Evolutionary conservation across 768 basidiomycete species (phyloP), one percentile per base, ranked within the genome.

Genomic region (Leucocoprinus birnbaumii): DNA sequence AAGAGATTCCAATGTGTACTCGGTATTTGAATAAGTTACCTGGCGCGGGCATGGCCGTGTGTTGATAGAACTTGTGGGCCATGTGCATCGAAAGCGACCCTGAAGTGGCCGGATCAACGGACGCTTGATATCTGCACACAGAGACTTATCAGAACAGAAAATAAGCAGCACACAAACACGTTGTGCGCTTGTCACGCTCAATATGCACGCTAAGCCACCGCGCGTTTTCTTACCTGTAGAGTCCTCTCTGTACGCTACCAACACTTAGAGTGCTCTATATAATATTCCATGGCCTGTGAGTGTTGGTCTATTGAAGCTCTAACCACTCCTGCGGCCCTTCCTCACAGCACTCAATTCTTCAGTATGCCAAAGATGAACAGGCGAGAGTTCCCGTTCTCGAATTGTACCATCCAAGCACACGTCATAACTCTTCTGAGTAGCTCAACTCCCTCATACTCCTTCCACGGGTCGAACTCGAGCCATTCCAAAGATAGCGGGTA

Each of bases 401-500:
- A 51, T 13, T 14, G 38, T 44, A 26, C 19, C 35, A 38, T 51
- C 43, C 45, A 38, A 46, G 38, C 22, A 26, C 37, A 57, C 14
- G 14, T 45, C 19, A 50, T 41, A n/a, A 55, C 47, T 9, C 21
- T 54, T 31, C 41, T 51, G 48, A 40, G 55, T 57, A 68, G 67
- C 51, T 37, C 65, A 38, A 59, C 62, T 27, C 65, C 65, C 25
- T 62, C 68, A 27, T 71, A 71, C 58, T 64, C 69, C 19, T 73
- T 73, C 60, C 68, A 71, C 55, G 72, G 72, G 34, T 67, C 72
- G 45, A 73, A 73, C 58, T 70, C 72, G 24, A 72, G 71, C 51
- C 68, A 71, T 61, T 72, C 72, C 14, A 68, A 69, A 62, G 72
- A 73, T 58, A 72, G 66, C 53, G 68, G 72, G 72, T 71, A 58